Percentiles rank a stretch among this genome's conserved stretches.
Conservation (phyloP, 352 stramenopile genomes). For the Pythium sp. region DNA sequence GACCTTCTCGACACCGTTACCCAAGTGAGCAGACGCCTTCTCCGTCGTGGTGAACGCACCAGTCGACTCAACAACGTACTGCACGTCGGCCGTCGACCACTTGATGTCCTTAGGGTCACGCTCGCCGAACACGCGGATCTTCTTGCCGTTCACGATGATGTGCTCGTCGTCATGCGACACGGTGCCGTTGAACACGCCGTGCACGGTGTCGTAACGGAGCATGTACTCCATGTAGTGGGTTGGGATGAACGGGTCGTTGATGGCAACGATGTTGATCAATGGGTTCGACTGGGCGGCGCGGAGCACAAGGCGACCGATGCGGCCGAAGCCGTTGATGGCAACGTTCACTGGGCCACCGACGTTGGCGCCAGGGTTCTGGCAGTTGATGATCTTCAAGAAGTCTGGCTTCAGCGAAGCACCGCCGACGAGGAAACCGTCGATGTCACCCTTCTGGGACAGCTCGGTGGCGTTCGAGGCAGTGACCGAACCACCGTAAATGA, state of each 20-base stretch:
- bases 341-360: constrained; percentile 87
- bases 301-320: constrained; percentile 97
- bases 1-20: constrained; percentile 95
- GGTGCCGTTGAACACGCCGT: constrained; percentile 86
- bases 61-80: constrained; percentile 94
- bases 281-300: constrained; percentile 88
- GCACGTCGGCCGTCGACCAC: constrained; percentile 87
- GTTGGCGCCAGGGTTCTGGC: constrained; percentile 52
- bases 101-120: constrained; percentile 94
- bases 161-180: constrained; percentile 85
- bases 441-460: constrained; percentile 94
- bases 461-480: constrained; percentile 91
- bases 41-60: constrained; percentile 84
- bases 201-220: constrained; percentile 91
- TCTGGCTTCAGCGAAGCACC: constrained; percentile 96
- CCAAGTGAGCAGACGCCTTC: constrained; percentile 91
- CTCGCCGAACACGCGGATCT: constrained; percentile 93
- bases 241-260: constrained; percentile 95
- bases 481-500: constrained; percentile 98
- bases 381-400: constrained; percentile 98
- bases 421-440: constrained; percentile 98
- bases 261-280: constrained; percentile 89
- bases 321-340: constrained; percentile 99
- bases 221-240: constrained; percentile 98
- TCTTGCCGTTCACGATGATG: constrained; percentile 92